Conservation (phyloP, 2,329 filamentous ascomycete species). For the Talaromyces rugulosus region DNA sequence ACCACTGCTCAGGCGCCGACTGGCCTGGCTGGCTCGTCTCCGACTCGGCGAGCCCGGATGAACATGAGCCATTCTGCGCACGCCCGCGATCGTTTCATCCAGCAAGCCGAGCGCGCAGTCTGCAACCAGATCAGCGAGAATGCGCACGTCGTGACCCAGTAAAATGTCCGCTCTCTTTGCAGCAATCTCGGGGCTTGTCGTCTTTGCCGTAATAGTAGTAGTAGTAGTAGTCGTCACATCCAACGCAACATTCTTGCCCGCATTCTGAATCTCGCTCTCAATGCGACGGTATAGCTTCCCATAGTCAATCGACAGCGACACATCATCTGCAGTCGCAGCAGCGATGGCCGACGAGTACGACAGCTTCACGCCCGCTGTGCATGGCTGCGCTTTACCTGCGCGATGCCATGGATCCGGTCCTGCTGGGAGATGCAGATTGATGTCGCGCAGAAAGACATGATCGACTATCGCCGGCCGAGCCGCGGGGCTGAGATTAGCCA, state of each 20-base stretch:
- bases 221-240: conserved; percentile 12
- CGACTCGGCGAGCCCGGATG: conserved; percentile 19
- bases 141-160: conserved; percentile 31
- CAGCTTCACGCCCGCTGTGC: conserved; percentile 39
- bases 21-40: conserved; percentile 14
- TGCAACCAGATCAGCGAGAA: conserved; percentile 32
- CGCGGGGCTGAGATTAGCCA: conserved; percentile 27
- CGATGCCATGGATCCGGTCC: conserved; percentile 46
- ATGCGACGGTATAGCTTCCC: conserved; percentile 44
- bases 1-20: conserved; percentile 19
- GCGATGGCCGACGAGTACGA: conserved; percentile 38
- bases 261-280: conserved; percentile 28
- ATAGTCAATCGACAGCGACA: conserved; percentile 44
- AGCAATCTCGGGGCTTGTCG: conserved; percentile 23
- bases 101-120: conserved; percentile 30
- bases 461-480: conserved; percentile 31
- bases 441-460: conserved; percentile 38
- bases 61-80: conserved; percentile 30
- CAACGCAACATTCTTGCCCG: conserved; percentile 18
- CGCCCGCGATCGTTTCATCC: conserved; percentile 33
- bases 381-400: conserved; percentile 41
- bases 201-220: conserved; percentile 16
- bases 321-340: conserved; percentile 41
- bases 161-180: conserved; percentile 26
- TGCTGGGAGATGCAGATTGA: conserved; percentile 40